These are phyloP conservation scores for Apiospora marii DNA, from an alignment of 2,329 filamentous ascomycete species.

Conservation along the genomic window DNA sequence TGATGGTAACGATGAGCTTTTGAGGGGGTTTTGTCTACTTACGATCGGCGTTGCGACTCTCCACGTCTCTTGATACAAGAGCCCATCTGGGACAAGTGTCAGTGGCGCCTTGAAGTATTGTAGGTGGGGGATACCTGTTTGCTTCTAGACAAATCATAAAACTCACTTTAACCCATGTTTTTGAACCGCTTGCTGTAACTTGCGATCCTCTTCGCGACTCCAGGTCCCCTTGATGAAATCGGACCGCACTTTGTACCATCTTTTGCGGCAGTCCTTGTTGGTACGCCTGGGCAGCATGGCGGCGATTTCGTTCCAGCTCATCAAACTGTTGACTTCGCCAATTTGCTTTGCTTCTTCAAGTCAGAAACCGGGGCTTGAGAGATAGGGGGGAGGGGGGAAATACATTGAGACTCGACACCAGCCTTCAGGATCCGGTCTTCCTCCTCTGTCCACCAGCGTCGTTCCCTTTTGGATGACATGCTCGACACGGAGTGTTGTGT, in stretches of 20 bases:
- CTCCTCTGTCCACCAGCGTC: constrained; percentile 20
- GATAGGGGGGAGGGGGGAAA: not conserved
- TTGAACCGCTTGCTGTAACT: constrained; percentile 16
- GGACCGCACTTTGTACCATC: constrained; percentile 18
- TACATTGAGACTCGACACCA: constrained; percentile 4
- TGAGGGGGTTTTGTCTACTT: not conserved
- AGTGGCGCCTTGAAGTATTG: not conserved
- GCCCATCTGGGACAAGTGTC: not conserved
- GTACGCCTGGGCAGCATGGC: constrained; percentile 15
- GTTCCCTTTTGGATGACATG: constrained; percentile 1
- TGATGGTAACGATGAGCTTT: too few species aligned
- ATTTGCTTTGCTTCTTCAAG: not conserved
- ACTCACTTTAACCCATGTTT: constrained; percentile 10
- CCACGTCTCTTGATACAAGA: constrained; percentile 4
- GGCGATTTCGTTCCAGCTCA: constrained; percentile 21
- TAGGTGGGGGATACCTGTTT: not conserved
- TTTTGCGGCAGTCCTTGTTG: constrained; percentile 23
- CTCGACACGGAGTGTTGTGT: not conserved
- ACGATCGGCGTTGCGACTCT: constrained; percentile 21
- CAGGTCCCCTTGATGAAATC: constrained; percentile 21
- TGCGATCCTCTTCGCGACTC: constrained; percentile 13
- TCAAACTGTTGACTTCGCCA: constrained; percentile 6
- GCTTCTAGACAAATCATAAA: not conserved
- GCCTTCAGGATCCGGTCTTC: constrained; percentile 17
- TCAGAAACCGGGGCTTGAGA: not conserved